Evolutionary conservation across 768 basidiomycete genomes (phyloP).

Genomic region (Coprinopsis sp.): DNA sequence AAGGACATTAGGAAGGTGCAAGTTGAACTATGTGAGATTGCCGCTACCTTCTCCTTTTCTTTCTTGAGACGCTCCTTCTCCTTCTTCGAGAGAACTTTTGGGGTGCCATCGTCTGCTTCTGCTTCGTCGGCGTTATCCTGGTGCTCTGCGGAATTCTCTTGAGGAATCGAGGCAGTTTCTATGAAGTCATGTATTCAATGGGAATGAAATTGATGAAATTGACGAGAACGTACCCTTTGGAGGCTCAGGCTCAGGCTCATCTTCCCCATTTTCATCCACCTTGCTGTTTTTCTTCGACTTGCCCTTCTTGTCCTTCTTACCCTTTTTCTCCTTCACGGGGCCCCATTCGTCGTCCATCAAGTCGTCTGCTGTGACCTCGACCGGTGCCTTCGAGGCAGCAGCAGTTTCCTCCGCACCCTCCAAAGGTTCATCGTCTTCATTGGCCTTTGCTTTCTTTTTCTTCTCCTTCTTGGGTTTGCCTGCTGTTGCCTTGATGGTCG

Average conservation of each 20-base stretch:
- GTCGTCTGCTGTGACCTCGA: slow-evolving; percentile 64
- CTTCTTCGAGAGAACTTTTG: slow-evolving; percentile 82
- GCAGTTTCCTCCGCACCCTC: slow-evolving; percentile 27
- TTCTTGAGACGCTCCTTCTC: slow-evolving; percentile 98
- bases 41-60: slow-evolving; percentile 83
- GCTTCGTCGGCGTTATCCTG: slow-evolving; percentile 25
- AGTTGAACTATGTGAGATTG: background rate
- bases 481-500: slow-evolving; percentile 53
- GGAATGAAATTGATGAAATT: slow-evolving; percentile 7
- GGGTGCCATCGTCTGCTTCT: slow-evolving; percentile 48
- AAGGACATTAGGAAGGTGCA: slow-evolving; percentile 7
- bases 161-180: slow-evolving; percentile 18
- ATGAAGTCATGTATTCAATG: slow-evolving; percentile 19
- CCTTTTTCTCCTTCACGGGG: slow-evolving; percentile 54
- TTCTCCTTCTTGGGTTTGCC: slow-evolving; percentile 53
- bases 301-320: slow-evolving; percentile 61
- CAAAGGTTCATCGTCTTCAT: slow-evolving; percentile 24
- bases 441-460: slow-evolving; percentile 40
- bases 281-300: slow-evolving; percentile 47
- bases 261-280: slow-evolving; percentile 33
- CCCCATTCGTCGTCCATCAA: slow-evolving; percentile 73
- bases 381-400: slow-evolving; percentile 33
- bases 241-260: slow-evolving; percentile 6
- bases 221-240: slow-evolving; percentile 3
- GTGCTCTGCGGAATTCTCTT: slow-evolving; percentile 20